phyloP scores from a whole-genome alignment of 2,329 filamentous ascomycete genomes.

The Paecilomyces niveus region DNA sequence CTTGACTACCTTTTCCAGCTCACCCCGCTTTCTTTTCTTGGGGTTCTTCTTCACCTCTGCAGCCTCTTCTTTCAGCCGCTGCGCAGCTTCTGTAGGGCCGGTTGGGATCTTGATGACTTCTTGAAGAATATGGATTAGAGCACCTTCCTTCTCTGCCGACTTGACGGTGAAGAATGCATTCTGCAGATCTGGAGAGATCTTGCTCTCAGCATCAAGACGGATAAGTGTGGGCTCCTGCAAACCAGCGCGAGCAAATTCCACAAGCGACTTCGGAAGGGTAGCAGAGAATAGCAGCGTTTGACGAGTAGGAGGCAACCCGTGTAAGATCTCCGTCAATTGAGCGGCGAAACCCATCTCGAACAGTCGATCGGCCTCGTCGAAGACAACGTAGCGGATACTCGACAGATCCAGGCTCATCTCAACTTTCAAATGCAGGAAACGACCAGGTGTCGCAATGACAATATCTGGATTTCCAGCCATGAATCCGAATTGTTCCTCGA shows the following conservation, averaged over 20 bases:
- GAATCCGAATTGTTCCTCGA: slow-evolving; percentile 89
- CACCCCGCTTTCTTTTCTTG: slow-evolving; percentile 43
- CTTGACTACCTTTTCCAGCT: slow-evolving; percentile 44
- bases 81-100: slow-evolving; percentile 50
- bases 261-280: slow-evolving; percentile 84
- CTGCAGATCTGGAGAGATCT: slow-evolving; percentile 92
- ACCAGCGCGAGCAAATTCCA: slow-evolving; percentile 91
- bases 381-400: slow-evolving; percentile 88
- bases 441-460: slow-evolving; percentile 91
- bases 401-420: slow-evolving; percentile 92
- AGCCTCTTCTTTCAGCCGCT: slow-evolving; percentile 38
- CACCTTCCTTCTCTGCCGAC: slow-evolving; percentile 86
- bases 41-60: slow-evolving; percentile 35
- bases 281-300: slow-evolving; percentile 95
- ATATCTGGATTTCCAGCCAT: slow-evolving; percentile 97
- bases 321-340: slow-evolving; percentile 86
- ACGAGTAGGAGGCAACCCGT: slow-evolving; percentile 73
- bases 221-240: slow-evolving; percentile 87
- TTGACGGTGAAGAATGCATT: slow-evolving; percentile 94
- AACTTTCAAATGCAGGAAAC: slow-evolving; percentile 92
- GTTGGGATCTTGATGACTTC: slow-evolving; percentile 89
- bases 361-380: slow-evolving; percentile 91
- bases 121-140: slow-evolving; percentile 78
- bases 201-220: slow-evolving; percentile 86
- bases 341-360: slow-evolving; percentile 99